A percentile compares a stretch with the other conserved stretches of the same genome.
Conservation (phyloP, 2,329 filamentous ascomycete genomes). For the Exophiala xenobiotica region DNA sequence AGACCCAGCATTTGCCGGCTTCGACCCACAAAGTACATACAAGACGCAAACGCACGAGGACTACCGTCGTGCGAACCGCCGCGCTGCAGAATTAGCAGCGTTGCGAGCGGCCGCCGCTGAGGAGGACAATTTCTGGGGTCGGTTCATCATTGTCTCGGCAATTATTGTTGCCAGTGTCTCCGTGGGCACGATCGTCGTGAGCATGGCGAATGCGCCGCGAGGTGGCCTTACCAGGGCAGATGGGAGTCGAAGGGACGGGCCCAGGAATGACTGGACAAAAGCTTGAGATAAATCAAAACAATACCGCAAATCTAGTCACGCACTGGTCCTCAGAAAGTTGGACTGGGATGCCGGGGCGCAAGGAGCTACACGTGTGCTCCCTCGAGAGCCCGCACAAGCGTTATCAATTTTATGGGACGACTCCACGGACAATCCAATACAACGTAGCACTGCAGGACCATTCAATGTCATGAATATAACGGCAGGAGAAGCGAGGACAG, state of each 20-base stretch:
- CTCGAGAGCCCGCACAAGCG: too few relatives aligned
- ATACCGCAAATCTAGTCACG: too few relatives aligned
- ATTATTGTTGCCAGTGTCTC: slow-evolving; percentile 37
- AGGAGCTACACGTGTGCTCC: too few relatives aligned
- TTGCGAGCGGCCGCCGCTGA: slow-evolving; percentile 33
- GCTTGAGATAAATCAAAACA: too few relatives aligned
- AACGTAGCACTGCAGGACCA: too few relatives aligned
- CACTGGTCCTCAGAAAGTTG: too few relatives aligned
- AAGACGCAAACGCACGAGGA: slow-evolving; percentile 69
- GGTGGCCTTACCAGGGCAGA: slow-evolving; percentile 28
- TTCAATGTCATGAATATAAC: too few relatives aligned
- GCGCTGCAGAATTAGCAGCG: slow-evolving; percentile 37
- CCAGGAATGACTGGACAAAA: slow-evolving; percentile 25
- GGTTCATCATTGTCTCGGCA: slow-evolving; percentile 42
- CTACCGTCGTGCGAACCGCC: slow-evolving; percentile 48
- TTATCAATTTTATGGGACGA: too few relatives aligned
- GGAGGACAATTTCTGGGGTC: slow-evolving; percentile 38
- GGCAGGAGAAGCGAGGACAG: too few relatives aligned
- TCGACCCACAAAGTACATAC: slow-evolving; percentile 71
- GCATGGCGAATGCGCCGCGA: slow-evolving; percentile 16
- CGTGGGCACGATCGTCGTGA: slow-evolving; percentile 33
- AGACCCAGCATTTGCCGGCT: slow-evolving; percentile 51
- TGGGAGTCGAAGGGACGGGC: slow-evolving; percentile 23
- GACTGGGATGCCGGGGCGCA: too few relatives aligned
- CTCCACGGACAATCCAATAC: too few relatives aligned